phyloP scores from a whole-genome alignment of 495 filamentous ascomycete genomes.

The Neurospora sp. region DNA sequence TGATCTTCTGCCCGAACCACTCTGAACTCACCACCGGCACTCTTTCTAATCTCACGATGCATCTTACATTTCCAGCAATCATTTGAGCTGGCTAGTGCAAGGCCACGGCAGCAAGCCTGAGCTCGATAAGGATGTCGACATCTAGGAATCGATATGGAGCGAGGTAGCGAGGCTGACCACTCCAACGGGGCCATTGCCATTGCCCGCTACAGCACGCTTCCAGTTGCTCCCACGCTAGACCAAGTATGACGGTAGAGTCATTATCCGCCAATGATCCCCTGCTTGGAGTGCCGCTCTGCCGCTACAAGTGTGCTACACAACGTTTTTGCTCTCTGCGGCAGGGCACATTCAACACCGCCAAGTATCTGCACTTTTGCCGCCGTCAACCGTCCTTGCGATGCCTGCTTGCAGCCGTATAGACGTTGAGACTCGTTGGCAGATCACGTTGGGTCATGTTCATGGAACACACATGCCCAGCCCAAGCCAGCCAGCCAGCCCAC shows the following conservation, averaged over 20 bases:
- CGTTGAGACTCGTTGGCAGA: not conserved
- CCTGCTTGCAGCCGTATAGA: not conserved
- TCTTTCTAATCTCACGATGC: not conserved
- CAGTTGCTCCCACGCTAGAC: not conserved
- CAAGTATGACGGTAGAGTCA: not conserved
- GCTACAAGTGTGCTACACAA: not conserved
- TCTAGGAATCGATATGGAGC: not conserved
- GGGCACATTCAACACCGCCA: not conserved
- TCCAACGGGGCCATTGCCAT: not conserved
- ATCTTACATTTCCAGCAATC: not conserved
- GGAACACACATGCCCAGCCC: not conserved
- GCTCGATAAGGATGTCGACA: not conserved
- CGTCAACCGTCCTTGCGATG: not conserved
- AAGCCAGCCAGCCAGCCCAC: not conserved
- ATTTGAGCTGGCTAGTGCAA: not conserved
- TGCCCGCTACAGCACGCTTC: not conserved
- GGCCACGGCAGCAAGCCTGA: not conserved
- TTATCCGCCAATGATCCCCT: not conserved
- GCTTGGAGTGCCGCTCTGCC: not conserved
- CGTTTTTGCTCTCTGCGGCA: not conserved
- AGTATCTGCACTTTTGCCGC: not conserved
- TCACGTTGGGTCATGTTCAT: conserved; percentile 1
- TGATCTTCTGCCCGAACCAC: not conserved
- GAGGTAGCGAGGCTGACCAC: not conserved
- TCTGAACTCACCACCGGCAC: not conserved